phyloP scores from a whole-genome alignment of 2,329 filamentous ascomycete genomes.

The Periconia macrospinosa region DNA sequence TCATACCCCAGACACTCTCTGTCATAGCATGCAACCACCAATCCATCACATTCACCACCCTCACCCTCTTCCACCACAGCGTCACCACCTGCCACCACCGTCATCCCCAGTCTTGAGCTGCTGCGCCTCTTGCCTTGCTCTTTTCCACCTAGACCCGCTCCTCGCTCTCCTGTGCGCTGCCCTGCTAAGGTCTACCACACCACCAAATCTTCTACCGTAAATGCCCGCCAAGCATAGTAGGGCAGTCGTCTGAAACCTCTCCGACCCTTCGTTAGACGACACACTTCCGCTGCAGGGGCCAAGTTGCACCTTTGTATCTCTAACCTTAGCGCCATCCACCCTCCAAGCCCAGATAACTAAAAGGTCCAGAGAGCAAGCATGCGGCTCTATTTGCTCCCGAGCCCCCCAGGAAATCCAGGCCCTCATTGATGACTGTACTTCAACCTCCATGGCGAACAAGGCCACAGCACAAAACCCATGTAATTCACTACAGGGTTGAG shows the following conservation, averaged over 20 bases:
- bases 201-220: neutral
- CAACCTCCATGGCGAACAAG: neutral
- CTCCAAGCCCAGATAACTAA: slow-evolving; percentile 7
- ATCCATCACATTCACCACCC: neutral
- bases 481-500: neutral
- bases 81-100: too few species aligned
- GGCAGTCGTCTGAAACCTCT: slow-evolving; percentile 35
- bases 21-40: neutral
- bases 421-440: neutral
- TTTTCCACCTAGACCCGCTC: slow-evolving; percentile 1
- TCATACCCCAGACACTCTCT: neutral
- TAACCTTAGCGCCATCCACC: slow-evolving; percentile 36
- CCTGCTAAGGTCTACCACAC: neutral
- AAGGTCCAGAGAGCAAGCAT: slow-evolving; percentile 9
- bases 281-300: slow-evolving; percentile 27
- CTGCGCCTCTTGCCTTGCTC: neutral
- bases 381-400: slow-evolving; percentile 28
- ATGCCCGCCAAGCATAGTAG: slow-evolving; percentile 25
- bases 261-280: slow-evolving; percentile 17
- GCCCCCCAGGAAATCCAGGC: neutral
- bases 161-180: neutral
- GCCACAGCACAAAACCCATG: neutral
- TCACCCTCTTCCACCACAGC: too few species aligned
- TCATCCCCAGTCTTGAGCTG: neutral
- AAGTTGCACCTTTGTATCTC: slow-evolving; percentile 39